Evolutionary conservation across 2,329 filamentous ascomycete genomes (phyloP).

Genomic region (Taxawa tesnikishii): DNA sequence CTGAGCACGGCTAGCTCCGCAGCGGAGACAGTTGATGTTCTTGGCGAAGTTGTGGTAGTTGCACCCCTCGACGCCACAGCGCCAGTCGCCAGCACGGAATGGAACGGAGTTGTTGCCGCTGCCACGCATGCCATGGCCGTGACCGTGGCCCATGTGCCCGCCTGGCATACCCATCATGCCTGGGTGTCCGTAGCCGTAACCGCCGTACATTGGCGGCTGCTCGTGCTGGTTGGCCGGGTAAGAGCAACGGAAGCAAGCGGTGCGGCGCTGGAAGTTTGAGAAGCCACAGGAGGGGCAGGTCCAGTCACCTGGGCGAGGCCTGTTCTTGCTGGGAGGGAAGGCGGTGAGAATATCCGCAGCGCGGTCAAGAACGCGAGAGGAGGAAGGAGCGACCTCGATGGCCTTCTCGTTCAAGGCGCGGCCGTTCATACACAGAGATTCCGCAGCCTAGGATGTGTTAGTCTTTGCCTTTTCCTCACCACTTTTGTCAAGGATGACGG

Average conservation of each 20-base stretch:
- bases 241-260: conserved; percentile 96
- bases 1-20: conserved; percentile 84
- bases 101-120: conserved; percentile 70
- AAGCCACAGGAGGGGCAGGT: conserved; percentile 98
- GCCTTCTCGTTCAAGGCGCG: conserved; percentile 97
- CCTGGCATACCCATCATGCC: conserved; percentile 58
- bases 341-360: conserved; percentile 92
- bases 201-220: conserved; percentile 51
- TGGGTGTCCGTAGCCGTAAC: conserved; percentile 51
- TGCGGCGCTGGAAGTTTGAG: conserved; percentile 97
- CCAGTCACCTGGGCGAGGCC: conserved; percentile 94
- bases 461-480: conserved; percentile 8
- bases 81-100: conserved; percentile 98
- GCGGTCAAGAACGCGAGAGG: conserved; percentile 89
- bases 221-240: conserved; percentile 91
- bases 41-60: conserved; percentile 99
- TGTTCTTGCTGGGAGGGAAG: conserved; percentile 97
- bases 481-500: not conserved
- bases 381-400: conserved; percentile 95
- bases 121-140: conserved; percentile 37
- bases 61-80: conserved; percentile 93
- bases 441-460: conserved; percentile 57
- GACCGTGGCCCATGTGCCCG: conserved; percentile 21
- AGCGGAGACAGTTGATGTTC: conserved; percentile 95
- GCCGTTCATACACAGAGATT: conserved; percentile 98